phyloP scores from a whole-genome alignment of 495 filamentous ascomycete species.

The Tuber magnatum region DNA sequence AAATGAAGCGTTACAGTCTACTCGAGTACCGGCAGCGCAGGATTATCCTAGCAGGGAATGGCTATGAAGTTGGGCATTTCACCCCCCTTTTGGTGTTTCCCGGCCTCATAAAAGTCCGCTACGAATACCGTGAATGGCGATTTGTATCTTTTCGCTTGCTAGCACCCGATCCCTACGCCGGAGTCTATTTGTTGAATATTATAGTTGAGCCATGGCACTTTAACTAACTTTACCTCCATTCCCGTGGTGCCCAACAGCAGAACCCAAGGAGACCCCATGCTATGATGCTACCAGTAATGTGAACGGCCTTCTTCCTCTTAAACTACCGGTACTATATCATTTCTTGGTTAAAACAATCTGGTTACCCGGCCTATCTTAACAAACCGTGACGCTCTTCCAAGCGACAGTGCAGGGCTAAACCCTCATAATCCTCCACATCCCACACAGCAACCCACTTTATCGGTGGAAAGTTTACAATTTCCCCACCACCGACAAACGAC shows the following conservation, averaged over 20 bases:
- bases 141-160: too few relatives aligned
- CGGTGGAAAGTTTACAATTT: conserved; percentile 23
- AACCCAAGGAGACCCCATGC: not conserved
- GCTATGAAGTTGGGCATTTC: too few relatives aligned
- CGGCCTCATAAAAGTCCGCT: too few relatives aligned
- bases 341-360: not conserved
- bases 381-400: conserved; percentile 23
- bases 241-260: not conserved
- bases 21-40: too few relatives aligned
- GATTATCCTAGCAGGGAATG: too few relatives aligned
- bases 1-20: too few relatives aligned
- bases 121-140: too few relatives aligned
- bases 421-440: conserved; percentile 26
- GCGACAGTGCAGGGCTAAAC: conserved; percentile 11
- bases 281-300: not conserved
- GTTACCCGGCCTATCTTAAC: conserved; percentile 22
- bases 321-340: too few relatives aligned
- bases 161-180: too few relatives aligned
- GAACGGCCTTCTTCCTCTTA: not conserved
- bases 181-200: not conserved
- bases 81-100: too few relatives aligned
- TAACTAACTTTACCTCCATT: not conserved
- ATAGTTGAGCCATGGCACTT: not conserved
- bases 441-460: conserved; percentile 22
- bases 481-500: conserved; percentile 35